Evolutionary conservation across 768 basidiomycete genomes (phyloP), one percentile per base, ranked within the genome.

Genomic region (Panellus pusillus): DNA sequence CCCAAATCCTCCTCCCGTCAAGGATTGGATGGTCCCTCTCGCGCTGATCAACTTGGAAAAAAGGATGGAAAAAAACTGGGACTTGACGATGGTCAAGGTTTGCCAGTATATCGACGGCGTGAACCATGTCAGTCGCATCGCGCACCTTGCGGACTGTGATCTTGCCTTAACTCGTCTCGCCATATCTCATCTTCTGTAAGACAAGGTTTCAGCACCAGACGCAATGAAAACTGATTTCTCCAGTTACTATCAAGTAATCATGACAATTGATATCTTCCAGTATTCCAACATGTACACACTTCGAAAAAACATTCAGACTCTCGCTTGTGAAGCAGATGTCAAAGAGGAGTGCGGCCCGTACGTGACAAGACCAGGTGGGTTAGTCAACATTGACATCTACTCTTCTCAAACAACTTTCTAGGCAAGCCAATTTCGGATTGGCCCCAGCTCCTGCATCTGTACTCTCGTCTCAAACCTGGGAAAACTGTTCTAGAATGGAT

Each of bases 251-350:
- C 93, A 97, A 72, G 93, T 95, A 38, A 85, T 97, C 60, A 93
- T 98, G 89, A 89, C 86, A 58, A 84, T 95, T 50, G 97, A 99
- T 72, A 92, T 98, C 40, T 99, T 99, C 68, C 95, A 97, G 68
- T 96, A 89, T 68, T 93, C 93, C 14, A 98, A 98, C 69, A 93
- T 96, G 86, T 99, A 99, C 66, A 93, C 93, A 0, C 77, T 94
- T 24, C 83, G 89, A 47, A 91, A 89, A 61, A 87, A 85, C 56
- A 83, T 97, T 19, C 86, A 93, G 61, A 92, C 89, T 81, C 81
- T 97, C 31, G 92, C 89, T 13, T 83, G 89, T 45, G 92, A 95
- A 65, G 70, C 77, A 4, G 88, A 92, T 64, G 91, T 98, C 44
- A 84, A 83, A 52, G 79, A 86, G 13, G 96, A 99, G 74, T 99